Evolutionary conservation across 306 rosid species (phyloP), one percentile per base, ranked within the genome.

Genomic region (Quillaja saponaria): DNA sequence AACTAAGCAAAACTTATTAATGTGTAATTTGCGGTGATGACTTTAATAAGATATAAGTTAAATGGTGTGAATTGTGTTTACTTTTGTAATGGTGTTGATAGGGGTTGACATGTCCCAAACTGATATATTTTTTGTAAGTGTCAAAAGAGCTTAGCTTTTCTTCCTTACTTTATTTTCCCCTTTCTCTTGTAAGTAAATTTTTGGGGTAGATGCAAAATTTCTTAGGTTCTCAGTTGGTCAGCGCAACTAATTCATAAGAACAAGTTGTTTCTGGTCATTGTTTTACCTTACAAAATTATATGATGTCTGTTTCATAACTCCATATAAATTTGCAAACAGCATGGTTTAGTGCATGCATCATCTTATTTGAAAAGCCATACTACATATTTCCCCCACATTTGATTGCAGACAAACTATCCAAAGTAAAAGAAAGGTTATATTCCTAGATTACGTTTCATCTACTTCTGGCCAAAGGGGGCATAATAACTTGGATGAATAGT

Each of bases 271-370:
- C n/a, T 5, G 38, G 48, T 42, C 7, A 25, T 66, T 49, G 38
- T 53, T 52, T 20, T 62, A 15, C 10, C 14, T 51, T 25, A 25
- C 31, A 25, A 25, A n/a, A 25, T 25, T 25, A 25, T 4, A 25
- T 25, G 31, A 25, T 25, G 31, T 25, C n/a, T n/a, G n/a, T n/a
- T n/a, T 1, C 31, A 25, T 2, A 25, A 4, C 31, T 53, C 63
- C 7, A 9, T 31, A 42, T 38, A 7, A 34, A 47, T 60, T 33
- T 34, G 13, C 13, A 44, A 56, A 38, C 45, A 31, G 42, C 44
- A 15, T 34, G 55, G 46, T 65, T 51, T 57, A 40, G 18, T 42
- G 49, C 62, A 49, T 58, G 13, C 18, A 44, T 13, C 61, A 16
- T 42, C 31, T 52, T 19, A 25, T 12, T 25, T n/a, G n/a, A 19